Base-by-base conservation (phyloP, 1,284 basidiomycete genomes). In the Ustilago shanxiensis region DNA sequence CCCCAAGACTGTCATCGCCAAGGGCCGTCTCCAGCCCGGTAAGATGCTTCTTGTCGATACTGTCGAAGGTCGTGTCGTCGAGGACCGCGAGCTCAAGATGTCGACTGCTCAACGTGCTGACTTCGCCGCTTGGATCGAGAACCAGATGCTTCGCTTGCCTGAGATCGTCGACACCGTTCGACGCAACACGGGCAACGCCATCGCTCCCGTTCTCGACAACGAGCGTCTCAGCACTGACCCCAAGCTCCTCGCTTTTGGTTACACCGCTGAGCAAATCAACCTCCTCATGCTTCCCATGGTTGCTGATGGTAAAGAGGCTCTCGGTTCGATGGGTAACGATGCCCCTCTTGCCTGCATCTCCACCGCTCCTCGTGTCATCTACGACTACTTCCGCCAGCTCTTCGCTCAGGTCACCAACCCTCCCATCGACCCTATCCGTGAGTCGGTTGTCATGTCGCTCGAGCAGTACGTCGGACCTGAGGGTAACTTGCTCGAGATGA, bases 41-140 rank as follows among this genome's bases (percentile, higher is more conserved):
- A 82, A 83, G 72, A 85, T 85, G 83, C 80, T 85, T 22, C 77
- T 85, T 35, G 83, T 85, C 57, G 83, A 85, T 80, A 85, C 83
- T 35, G 77, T 81, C 59, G 82, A 85, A 71, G 83, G 83, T 44
- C 80, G 83, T 35, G 77, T 85, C 56, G 79, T 85, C 45, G 83
- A 85, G 51, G 83, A 85, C 77, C 69, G 72, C 16, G 83, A 85
- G 81, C 82, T 85, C 58, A 85, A 85, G 81, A 66, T 81, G 58
- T 69, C 65, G 52, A 85, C 83, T 26, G 78, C 83, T 39, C 81
- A 85, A 67, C 69, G 79, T 26, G 82, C 80, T 49, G 82, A 85
- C 72, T 85, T 85, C 64, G 83, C 82, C 33, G 83, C 83, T 44
- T 85, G 83, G 83, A 60, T 85, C 67, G 83, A 85, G 79, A 77